These are phyloP conservation scores for Physcomitrellopsis africana DNA, from an alignment of 225 moss, liverwort and hornwort genomes.

Conservation along the genomic window DNA sequence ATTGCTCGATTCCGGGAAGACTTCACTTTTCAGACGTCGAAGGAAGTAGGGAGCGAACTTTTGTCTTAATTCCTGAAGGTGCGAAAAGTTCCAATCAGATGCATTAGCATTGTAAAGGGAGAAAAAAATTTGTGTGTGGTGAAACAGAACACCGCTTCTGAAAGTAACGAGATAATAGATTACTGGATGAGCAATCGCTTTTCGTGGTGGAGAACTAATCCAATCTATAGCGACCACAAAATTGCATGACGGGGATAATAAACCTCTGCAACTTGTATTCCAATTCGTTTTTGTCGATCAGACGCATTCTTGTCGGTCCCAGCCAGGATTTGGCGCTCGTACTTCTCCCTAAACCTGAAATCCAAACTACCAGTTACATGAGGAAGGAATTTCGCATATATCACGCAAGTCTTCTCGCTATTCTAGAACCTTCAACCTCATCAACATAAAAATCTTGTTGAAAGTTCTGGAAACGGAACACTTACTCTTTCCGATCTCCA, in stretches of 20 bases:
- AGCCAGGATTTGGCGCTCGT: conserved; percentile 81
- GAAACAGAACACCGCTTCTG: background rate
- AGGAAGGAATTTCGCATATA: background rate
- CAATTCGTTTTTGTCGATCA: conserved; percentile 86
- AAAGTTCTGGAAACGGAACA: background rate
- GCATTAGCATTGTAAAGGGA: background rate
- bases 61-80: conserved; percentile 78
- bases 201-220: no score
- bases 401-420: background rate
- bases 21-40: conserved; percentile 91
- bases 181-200: background rate
- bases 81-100: background rate
- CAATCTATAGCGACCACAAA: background rate
- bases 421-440: background rate
- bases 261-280: conserved; percentile 89
- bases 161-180: background rate
- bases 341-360: conserved; percentile 76
- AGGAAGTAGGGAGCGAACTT: conserved; percentile 88
- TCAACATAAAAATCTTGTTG: background rate
- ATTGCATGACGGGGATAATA: background rate
- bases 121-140: background rate
- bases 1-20: conserved; percentile 74
- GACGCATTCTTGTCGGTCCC: conserved; percentile 91
- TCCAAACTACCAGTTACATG: background rate
- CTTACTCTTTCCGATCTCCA: conserved; percentile 93